A percentile compares a stretch with the other conserved stretches of the same genome.
These are phyloP conservation scores for Orbilia blumenaviensis DNA, from an alignment of 2,329 filamentous ascomycete species.

Conservation along the genomic window DNA sequence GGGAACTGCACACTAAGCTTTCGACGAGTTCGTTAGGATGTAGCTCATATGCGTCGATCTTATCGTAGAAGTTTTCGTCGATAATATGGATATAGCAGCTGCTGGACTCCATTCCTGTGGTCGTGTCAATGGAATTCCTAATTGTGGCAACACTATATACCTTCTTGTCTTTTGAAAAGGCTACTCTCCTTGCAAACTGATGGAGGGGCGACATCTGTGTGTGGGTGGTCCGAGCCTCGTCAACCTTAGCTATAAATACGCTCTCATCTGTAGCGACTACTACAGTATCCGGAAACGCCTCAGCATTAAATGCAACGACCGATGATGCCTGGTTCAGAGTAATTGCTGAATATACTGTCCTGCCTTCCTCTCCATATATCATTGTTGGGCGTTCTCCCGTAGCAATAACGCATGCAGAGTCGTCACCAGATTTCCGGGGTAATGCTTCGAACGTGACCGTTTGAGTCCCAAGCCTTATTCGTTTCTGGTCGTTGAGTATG, in stretches of 20 bases:
- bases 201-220: slow-evolving; percentile 80
- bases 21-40: slow-evolving; percentile 80
- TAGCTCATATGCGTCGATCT: slow-evolving; percentile 76
- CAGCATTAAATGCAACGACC: slow-evolving; percentile 82
- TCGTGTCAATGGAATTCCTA: slow-evolving; percentile 71
- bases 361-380: slow-evolving; percentile 87
- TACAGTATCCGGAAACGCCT: slow-evolving; percentile 81
- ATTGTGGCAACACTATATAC: slow-evolving; percentile 90
- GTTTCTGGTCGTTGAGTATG: slow-evolving; percentile 76
- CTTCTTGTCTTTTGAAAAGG: slow-evolving; percentile 80
- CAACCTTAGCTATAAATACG: slow-evolving; percentile 81
- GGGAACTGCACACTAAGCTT: slow-evolving; percentile 78
- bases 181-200: slow-evolving; percentile 85
- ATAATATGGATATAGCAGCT: slow-evolving; percentile 85
- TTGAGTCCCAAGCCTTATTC: slow-evolving; percentile 83
- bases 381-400: slow-evolving; percentile 93
- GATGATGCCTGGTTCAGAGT: slow-evolving; percentile 85
- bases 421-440: slow-evolving; percentile 69
- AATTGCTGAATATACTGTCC: slow-evolving; percentile 91
- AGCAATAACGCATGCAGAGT: slow-evolving; percentile 82
- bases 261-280: slow-evolving; percentile 80
- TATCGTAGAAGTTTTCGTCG: slow-evolving; percentile 86
- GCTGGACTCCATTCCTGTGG: slow-evolving; percentile 73
- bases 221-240: slow-evolving; percentile 86
- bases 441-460: slow-evolving; percentile 83